Conservation (phyloP, 2,329 filamentous ascomycete species). For the Akanthomyces uredinophilus region DNA sequence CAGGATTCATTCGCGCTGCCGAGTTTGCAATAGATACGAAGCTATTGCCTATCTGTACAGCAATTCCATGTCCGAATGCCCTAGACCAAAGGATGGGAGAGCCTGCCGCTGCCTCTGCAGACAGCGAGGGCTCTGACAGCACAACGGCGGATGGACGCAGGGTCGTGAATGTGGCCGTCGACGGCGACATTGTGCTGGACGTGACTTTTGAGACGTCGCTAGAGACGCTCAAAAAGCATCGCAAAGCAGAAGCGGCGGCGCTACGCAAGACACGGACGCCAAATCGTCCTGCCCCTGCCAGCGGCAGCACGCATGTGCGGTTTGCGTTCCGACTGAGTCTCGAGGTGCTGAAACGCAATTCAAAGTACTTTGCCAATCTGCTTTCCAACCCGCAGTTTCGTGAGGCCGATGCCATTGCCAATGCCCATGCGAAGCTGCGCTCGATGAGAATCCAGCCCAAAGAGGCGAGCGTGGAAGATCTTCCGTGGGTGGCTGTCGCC, state of each 20-base stretch:
- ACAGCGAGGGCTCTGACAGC: conserved; percentile 26
- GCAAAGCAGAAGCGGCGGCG: conserved; percentile 32
- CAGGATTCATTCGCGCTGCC: neutral
- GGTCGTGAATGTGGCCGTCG: conserved; percentile 47
- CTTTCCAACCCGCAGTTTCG: conserved; percentile 58
- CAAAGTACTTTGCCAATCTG: conserved; percentile 65
- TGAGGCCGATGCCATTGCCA: conserved; percentile 53
- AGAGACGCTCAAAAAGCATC: conserved; percentile 42
- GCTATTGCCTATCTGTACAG: neutral
- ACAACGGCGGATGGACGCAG: conserved; percentile 25
- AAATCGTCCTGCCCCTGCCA: conserved; percentile 23
- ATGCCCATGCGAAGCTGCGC: conserved; percentile 45
- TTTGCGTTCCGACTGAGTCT: conserved; percentile 57
- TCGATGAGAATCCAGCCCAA: conserved; percentile 41
- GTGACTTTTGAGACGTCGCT: conserved; percentile 59
- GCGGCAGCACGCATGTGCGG: conserved; percentile 33
- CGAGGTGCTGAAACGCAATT: conserved; percentile 51
- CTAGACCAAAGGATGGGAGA: conserved; percentile 25
- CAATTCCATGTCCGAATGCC: conserved; percentile 8
- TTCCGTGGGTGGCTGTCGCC: conserved; percentile 60
- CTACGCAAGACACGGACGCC: conserved; percentile 26
- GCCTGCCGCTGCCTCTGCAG: conserved; percentile 26
- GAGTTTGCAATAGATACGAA: neutral
- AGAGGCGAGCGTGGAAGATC: conserved; percentile 42
- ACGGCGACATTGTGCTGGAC: conserved; percentile 62